Base-by-base conservation (phyloP, 495 filamentous ascomycete species). In the Paragyromitra xinjiangensis region DNA sequence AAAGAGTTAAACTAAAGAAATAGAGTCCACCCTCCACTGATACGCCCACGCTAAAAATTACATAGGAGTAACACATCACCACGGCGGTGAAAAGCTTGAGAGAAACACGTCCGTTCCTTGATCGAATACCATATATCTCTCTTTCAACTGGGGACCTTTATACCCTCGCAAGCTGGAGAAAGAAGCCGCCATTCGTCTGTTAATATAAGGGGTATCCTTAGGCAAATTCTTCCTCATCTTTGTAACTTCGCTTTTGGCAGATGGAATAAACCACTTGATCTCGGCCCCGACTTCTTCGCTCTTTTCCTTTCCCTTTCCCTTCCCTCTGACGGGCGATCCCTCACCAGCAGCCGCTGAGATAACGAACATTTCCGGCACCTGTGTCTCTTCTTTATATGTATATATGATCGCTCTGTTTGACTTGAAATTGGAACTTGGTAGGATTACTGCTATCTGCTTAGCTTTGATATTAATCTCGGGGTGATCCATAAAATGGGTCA, bases 71-170 rank as follows among this genome's bases (percentile, higher is more conserved):
- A 39, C 6, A 8, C 26, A 39, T 51, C 19, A 72, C 69, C 69
- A 72, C n/a, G 14, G 11, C 7, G 69, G 69, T 12, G 62, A 45
- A 51, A 72, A 72, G 44, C 45, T 72, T 19, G 65, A 48, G 9
- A 65, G 45, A 9, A 53, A 65, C 1, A 65, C 45, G 7, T 65
- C 69, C 19, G 9, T 53, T 14, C 11, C 24, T 37, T 65, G 59
- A 40, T 65, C 19, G 65, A 70, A 44, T n/a, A 50, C 61, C 44
- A 72, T 40, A 40, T 65, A 72, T 51, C 59, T 51, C 34, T 72
- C 69, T 6, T 6, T 72, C 14, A 72, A 6, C 26, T 51, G 29
- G 1, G 45, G 69, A 8, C 12, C 16, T 53, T 37, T 63, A 63
- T n/a, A 40, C 12, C 59, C 59, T 37, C 26, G 56, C 48, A 22